Evolutionary conservation across 2,329 filamentous ascomycete genomes (phyloP).

Genomic region (Venturia pyrina): DNA sequence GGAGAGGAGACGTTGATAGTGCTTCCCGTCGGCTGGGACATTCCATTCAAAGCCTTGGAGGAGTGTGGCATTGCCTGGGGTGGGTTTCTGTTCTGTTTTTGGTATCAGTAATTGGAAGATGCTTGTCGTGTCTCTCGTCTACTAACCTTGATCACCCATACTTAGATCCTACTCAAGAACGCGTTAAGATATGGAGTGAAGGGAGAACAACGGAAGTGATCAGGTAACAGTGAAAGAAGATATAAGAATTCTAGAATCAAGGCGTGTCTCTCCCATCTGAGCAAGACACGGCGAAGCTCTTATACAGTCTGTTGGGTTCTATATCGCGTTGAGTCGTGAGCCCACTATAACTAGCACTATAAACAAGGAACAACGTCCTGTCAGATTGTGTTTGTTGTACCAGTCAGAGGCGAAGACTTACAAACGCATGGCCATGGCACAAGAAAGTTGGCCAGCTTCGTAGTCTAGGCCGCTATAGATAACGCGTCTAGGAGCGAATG

Average conservation of each 20-base stretch:
- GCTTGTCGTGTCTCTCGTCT: too few relatives aligned
- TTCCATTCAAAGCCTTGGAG: constrained; percentile 69
- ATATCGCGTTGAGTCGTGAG: not conserved
- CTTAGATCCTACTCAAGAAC: not conserved
- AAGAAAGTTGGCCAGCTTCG: not conserved
- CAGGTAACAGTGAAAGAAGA: not conserved
- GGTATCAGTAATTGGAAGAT: not conserved
- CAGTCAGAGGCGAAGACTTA: not conserved
- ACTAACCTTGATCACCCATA: not conserved
- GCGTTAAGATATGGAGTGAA: not conserved
- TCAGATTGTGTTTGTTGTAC: not conserved
- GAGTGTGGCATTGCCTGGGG: constrained; percentile 43
- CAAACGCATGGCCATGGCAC: not conserved
- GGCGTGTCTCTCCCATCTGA: not conserved
- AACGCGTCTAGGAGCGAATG: not conserved
- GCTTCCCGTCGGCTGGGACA: constrained; percentile 47
- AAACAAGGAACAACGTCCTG: not conserved
- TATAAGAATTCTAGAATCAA: not conserved
- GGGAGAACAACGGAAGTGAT: not conserved
- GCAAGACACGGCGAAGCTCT: not conserved
- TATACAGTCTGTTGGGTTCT: not conserved
- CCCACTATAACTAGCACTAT: not conserved
- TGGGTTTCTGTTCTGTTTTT: constrained; percentile 13
- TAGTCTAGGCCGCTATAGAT: not conserved
- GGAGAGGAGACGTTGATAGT: constrained; percentile 49